Evolutionary conservation across 805 yeast species (phyloP), one percentile per base, ranked within the genome.

Genomic region (Lipomyces starkeyi): DNA sequence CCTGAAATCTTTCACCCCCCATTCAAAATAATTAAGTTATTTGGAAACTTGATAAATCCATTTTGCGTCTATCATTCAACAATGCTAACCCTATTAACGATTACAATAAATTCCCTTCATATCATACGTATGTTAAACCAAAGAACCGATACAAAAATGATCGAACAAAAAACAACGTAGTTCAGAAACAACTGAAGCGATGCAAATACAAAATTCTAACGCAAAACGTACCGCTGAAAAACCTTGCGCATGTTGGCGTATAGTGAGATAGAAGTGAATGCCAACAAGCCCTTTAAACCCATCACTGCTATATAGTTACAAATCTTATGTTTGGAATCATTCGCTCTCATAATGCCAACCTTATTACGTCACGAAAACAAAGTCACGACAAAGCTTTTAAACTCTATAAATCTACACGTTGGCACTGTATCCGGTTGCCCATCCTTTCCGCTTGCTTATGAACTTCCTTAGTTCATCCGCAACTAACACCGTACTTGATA

Each of bases 391-490:
- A 43, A 2, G 20, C 2, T 37, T 37, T 14, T 11, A 37, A 13
- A 57, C 49, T n/a, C 25, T 13, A 34, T 29, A 53, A 27, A 34
- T 47, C 63, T 65, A 69, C 58, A 69, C 72, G 43, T 62, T 69
- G 58, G 53, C 22, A 53, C 72, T 69, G 55, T 69, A 69, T 8
- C 72, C 72, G 4, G 9, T 6, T 14, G 59, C 52, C 59, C 59
- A 54, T 7, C 27, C 63, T 60, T 64, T 66, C 37, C 65, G 59
- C 49, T 63, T 34, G 54, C 34, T 40, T 58, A 66, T 74, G 73
- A 79, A 86, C 80, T 94, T 94, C 76, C 93, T 85, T 56, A 83
- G 74, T 79, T 94, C 99, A 80, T 95, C 99, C 11, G 86, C 91
- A 76, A 92, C 80, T 80, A 93, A 88, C 1, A 95, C 97, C 2